phyloP scores from a whole-genome alignment of 345 rosid species.

The Lenwebbia sp. region DNA sequence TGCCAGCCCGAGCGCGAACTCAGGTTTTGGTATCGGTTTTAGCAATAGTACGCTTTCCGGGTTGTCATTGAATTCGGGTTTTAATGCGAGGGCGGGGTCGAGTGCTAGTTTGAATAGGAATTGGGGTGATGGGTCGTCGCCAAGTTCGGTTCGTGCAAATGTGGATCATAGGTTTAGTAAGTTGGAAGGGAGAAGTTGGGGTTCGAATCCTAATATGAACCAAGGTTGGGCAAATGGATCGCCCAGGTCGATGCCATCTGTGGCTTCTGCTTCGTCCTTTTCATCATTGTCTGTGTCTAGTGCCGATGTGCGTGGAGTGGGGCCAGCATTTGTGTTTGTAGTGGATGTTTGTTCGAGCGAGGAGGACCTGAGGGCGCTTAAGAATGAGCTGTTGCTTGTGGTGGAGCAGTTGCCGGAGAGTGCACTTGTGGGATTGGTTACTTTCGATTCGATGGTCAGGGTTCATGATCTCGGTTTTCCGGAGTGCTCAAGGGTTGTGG shows the following conservation, averaged over 20 bases:
- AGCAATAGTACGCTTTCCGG: background rate
- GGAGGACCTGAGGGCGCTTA: slow-evolving; percentile 65
- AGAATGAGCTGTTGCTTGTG: slow-evolving; percentile 60
- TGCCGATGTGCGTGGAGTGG: slow-evolving; percentile 15
- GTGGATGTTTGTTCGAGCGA: slow-evolving; percentile 60
- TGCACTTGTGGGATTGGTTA: slow-evolving; percentile 55
- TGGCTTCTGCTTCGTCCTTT: slow-evolving; percentile 10
- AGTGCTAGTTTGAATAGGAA: background rate
- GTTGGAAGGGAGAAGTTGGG: background rate
- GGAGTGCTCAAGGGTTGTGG: slow-evolving; percentile 59
- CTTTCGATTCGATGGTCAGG: slow-evolving; percentile 81
- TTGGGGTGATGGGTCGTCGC: slow-evolving; percentile 7
- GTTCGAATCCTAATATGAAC: background rate
- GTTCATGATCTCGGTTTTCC: slow-evolving; percentile 72
- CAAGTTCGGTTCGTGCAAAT: background rate
- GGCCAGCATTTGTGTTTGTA: slow-evolving; percentile 86
- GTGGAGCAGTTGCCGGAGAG: slow-evolving; percentile 79
- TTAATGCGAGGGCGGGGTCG: background rate
- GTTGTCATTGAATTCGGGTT: background rate
- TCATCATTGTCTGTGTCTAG: slow-evolving; percentile 16
- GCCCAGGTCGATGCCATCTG: slow-evolving; percentile 36
- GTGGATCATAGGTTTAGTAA: background rate
- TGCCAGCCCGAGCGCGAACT: background rate
- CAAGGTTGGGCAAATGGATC: slow-evolving; percentile 20
- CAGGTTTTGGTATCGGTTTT: background rate